Evolutionary conservation across 2,329 filamentous ascomycete species (phyloP).

Genomic region (Colletotrichum australisinense): DNA sequence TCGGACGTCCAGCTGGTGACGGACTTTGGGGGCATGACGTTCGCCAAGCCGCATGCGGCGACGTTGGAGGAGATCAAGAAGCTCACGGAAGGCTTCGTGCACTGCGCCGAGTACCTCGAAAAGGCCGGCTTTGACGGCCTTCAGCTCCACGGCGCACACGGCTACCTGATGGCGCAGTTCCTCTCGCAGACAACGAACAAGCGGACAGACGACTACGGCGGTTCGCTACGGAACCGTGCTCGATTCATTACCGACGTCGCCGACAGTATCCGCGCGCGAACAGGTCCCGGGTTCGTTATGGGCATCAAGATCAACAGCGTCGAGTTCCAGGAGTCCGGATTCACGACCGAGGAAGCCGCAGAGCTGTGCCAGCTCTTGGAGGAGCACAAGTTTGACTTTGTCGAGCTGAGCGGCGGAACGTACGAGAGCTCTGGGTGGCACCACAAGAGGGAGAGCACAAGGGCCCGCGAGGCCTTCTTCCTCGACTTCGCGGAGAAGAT

Average conservation of each 20-base stretch:
- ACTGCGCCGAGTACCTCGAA: slow-evolving; percentile 70
- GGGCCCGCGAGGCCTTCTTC: slow-evolving; percentile 69
- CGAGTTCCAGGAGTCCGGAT: slow-evolving; percentile 62
- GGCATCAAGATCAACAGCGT: slow-evolving; percentile 66
- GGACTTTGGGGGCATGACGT: slow-evolving; percentile 40
- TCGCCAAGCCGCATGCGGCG: slow-evolving; percentile 63
- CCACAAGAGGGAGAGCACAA: slow-evolving; percentile 63
- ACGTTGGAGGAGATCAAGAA: slow-evolving; percentile 63
- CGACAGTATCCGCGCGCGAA: slow-evolving; percentile 43
- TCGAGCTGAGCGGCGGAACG: slow-evolving; percentile 70
- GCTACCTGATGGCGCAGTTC: slow-evolving; percentile 65
- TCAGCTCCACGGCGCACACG: slow-evolving; percentile 63
- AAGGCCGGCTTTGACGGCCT: slow-evolving; percentile 69
- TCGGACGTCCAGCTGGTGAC: slow-evolving; percentile 49
- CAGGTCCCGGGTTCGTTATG: slow-evolving; percentile 52
- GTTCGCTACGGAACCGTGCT: slow-evolving; percentile 53
- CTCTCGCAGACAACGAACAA: slow-evolving; percentile 59
- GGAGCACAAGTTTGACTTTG: slow-evolving; percentile 62
- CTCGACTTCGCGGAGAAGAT: slow-evolving; percentile 67
- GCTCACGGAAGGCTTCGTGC: slow-evolving; percentile 69
- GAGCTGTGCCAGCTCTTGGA: slow-evolving; percentile 60
- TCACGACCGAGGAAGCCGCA: slow-evolving; percentile 60
- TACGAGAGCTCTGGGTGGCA: slow-evolving; percentile 64
- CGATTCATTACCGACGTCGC: slow-evolving; percentile 57
- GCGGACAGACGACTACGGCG: slow-evolving; percentile 62